Evolutionary conservation across 805 yeast species (phyloP).

Genomic region (Metschnikowia shivogae): DNA sequence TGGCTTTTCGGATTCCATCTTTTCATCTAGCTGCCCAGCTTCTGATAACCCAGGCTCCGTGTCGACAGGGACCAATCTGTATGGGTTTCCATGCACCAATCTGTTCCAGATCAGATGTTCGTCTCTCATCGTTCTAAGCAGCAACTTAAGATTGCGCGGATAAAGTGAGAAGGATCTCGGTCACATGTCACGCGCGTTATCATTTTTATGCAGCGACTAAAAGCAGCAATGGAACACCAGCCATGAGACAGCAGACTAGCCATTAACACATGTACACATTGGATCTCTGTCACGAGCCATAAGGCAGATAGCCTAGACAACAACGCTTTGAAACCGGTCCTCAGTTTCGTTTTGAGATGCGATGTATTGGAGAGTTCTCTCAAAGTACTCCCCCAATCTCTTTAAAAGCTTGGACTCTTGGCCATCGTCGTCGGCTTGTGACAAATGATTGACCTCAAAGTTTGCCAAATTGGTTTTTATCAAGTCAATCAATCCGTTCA

Average conservation of each 20-base stretch:
- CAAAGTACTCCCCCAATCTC: conserved; percentile 42
- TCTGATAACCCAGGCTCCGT: too few relatives aligned
- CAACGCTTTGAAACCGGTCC: conserved; percentile 57
- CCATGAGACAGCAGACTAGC: too few relatives aligned
- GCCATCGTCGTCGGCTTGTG: conserved; percentile 21
- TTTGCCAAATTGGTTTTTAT: conserved; percentile 62
- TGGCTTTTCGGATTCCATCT: background rate
- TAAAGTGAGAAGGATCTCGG: background rate
- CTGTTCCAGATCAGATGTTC: conserved; percentile 19
- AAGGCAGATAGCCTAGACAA: conserved; percentile 1
- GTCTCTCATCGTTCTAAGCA: conserved; percentile 1
- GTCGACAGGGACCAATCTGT: background rate
- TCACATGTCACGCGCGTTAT: too few relatives aligned
- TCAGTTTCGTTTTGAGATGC: conserved; percentile 65
- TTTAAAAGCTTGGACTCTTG: conserved; percentile 28
- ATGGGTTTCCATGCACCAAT: conserved; percentile 10
- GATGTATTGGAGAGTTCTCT: conserved; percentile 69
- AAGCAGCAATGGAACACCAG: background rate
- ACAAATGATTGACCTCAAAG: conserved; percentile 25
- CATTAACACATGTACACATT: too few relatives aligned
- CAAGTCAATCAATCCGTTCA: conserved; percentile 82
- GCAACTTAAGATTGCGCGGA: background rate
- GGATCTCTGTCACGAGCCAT: background rate
- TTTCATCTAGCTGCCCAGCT: too few relatives aligned
- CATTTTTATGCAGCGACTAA: background rate